phyloP scores from a whole-genome alignment of 2,329 filamentous ascomycete genomes.

The Hypocreales sp. region DNA sequence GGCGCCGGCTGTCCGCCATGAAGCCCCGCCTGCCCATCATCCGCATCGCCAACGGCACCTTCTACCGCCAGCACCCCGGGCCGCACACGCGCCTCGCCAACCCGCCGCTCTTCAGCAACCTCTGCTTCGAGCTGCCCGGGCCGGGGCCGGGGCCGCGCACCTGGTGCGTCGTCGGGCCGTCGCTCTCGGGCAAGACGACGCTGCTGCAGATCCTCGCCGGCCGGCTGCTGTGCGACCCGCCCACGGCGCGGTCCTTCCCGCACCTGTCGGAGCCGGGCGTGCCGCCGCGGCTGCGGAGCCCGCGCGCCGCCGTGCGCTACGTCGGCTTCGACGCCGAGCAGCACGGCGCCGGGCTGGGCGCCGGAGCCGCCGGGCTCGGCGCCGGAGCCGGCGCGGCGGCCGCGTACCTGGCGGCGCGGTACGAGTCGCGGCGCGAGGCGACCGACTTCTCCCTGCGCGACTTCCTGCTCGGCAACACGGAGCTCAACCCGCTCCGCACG shows the following conservation, averaged over 20 bases:
- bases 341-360: conserved; percentile 32
- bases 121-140: conserved; percentile 57
- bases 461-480: conserved; percentile 68
- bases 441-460: conserved; percentile 76
- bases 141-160: conserved; percentile 35
- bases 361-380: too few relatives aligned
- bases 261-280: conserved; percentile 53
- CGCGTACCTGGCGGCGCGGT: conserved; percentile 76
- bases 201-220: conserved; percentile 70
- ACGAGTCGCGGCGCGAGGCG: conserved; percentile 73
- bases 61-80: conserved; percentile 62
- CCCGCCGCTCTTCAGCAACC: conserved; percentile 54
- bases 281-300: conserved; percentile 36
- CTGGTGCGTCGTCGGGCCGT: conserved; percentile 77
- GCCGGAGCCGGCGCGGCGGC: conserved; percentile 50
- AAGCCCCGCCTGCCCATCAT: conserved; percentile 40
- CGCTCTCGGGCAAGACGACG: conserved; percentile 63
- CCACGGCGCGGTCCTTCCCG: conserved; percentile 62
- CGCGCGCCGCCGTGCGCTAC: conserved; percentile 62
- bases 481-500: conserved; percentile 54
- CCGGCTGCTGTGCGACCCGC: conserved; percentile 59
- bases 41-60: conserved; percentile 62
- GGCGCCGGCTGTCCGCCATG: too few relatives aligned
- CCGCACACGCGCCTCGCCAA: conserved; percentile 37
- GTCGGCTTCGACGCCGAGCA: conserved; percentile 78